Conservation (phyloP, 192 early-diverging fungal species). For the Geranomyces variabilis region DNA sequence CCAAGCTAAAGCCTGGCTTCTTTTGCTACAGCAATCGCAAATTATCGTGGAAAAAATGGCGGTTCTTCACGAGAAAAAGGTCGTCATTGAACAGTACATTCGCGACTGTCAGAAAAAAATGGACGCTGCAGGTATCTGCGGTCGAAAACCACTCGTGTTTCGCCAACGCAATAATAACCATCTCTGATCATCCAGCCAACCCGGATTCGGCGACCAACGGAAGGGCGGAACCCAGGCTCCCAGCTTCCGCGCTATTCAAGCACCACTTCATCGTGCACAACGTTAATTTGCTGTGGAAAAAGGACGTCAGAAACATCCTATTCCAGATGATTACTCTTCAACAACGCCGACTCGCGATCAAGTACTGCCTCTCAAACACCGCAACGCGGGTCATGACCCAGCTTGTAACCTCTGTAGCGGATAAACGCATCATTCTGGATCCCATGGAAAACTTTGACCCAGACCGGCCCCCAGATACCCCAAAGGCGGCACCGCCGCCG, state of each 20-base stretch:
- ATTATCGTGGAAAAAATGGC: constrained; percentile 61
- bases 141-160: neutral
- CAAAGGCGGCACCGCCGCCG: neutral
- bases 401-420: constrained; percentile 41
- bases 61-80: constrained; percentile 65
- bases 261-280: constrained; percentile 84
- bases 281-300: constrained; percentile 83
- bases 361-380: constrained; percentile 83
- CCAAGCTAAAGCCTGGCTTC: neutral
- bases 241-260: constrained; percentile 52
- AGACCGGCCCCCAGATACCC: constrained; percentile 14
- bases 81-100: constrained; percentile 51
- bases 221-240: constrained; percentile 12
- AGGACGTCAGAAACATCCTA: constrained; percentile 77
- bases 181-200: neutral
- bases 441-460: constrained; percentile 12
- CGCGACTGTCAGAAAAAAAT: constrained; percentile 32
- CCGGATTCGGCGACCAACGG: neutral
- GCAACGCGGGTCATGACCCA: constrained; percentile 78
- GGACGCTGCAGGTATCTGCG: constrained; percentile 9
- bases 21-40: constrained; percentile 46
- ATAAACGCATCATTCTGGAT: constrained; percentile 13
- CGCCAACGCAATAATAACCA: neutral
- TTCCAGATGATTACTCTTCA: constrained; percentile 77
- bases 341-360: constrained; percentile 66